These are phyloP conservation scores for Pseudogymnoascus sp. DNA, from an alignment of 2,329 filamentous ascomycete species.

Conservation along the genomic window DNA sequence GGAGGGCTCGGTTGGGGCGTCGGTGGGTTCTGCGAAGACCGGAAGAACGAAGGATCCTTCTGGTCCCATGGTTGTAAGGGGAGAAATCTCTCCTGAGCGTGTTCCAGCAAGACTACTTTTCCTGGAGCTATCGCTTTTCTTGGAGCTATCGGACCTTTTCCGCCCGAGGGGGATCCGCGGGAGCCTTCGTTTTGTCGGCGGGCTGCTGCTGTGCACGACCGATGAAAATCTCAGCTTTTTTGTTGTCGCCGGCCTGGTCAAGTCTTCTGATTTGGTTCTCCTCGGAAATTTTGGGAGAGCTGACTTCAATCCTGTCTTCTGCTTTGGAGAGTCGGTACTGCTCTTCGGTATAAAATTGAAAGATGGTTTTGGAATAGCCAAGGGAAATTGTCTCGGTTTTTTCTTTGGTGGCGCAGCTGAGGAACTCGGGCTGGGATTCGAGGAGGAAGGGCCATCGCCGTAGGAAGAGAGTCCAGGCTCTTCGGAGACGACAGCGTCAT, in stretches of 20 bases:
- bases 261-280: not conserved
- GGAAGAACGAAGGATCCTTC: not conserved
- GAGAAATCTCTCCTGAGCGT: not conserved
- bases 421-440: not conserved
- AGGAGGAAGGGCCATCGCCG: not conserved
- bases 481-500: not conserved
- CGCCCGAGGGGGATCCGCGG: not conserved
- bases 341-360: slow-evolving; percentile 2
- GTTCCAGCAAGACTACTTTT: not conserved
- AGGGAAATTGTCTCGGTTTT: not conserved
- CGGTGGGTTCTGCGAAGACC: not conserved
- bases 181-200: not conserved
- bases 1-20: not conserved
- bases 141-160: not conserved
- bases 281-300: not conserved
- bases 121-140: not conserved
- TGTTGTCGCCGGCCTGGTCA: not conserved
- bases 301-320: not conserved
- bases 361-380: not conserved
- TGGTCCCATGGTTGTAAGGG: not conserved
- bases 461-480: not conserved
- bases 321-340: not conserved
- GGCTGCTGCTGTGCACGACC: not conserved
- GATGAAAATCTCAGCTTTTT: not conserved
- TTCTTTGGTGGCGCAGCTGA: not conserved